Percentiles rank a stretch among this genome's conserved stretches.
phyloP scores from a whole-genome alignment of 768 basidiomycete genomes.

The Mycena metata region DNA sequence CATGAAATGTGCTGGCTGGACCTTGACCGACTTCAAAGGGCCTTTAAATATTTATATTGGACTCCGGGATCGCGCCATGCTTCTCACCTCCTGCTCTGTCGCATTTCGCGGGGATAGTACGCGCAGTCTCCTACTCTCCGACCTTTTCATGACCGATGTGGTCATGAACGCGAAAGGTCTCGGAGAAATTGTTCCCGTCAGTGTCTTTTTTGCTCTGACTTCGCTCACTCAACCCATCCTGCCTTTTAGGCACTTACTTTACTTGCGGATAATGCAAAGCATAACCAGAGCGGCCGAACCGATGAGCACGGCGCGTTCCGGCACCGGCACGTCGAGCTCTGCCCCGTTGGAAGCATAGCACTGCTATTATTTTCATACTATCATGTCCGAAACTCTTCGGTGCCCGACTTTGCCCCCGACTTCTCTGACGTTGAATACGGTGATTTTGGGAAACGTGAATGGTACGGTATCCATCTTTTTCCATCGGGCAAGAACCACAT shows the following conservation, averaged over 20 bases:
- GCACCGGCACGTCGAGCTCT: conserved; percentile 47
- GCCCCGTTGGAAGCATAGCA: conserved; percentile 46
- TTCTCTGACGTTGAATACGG: conserved; percentile 41
- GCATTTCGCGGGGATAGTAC: conserved; percentile 43
- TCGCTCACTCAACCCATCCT: too few species aligned
- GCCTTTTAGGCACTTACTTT: conserved; percentile 44
- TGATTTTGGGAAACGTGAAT: conserved; percentile 45
- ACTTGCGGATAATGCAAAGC: conserved; percentile 48
- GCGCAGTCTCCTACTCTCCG: conserved; percentile 35
- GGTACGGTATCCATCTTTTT: conserved; percentile 48
- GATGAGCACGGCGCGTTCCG: conserved; percentile 50
- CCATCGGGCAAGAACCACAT: conserved; percentile 22
- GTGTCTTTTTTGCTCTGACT: neutral
- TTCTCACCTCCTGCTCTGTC: conserved; percentile 38
- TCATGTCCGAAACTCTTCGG: conserved; percentile 41
- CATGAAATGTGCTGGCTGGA: conserved; percentile 11
- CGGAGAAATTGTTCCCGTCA: neutral
- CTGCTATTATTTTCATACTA: conserved; percentile 47
- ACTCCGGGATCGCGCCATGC: conserved; percentile 41
- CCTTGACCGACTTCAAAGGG: conserved; percentile 16
- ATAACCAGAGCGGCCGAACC: conserved; percentile 47
- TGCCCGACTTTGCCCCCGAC: conserved; percentile 45
- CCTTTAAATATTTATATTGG: conserved; percentile 9
- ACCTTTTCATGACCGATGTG: conserved; percentile 35
- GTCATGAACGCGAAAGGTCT: conserved; percentile 23